Base-by-base conservation (phyloP, 2,329 filamentous ascomycete genomes). In the Epichloe hybrida region DNA sequence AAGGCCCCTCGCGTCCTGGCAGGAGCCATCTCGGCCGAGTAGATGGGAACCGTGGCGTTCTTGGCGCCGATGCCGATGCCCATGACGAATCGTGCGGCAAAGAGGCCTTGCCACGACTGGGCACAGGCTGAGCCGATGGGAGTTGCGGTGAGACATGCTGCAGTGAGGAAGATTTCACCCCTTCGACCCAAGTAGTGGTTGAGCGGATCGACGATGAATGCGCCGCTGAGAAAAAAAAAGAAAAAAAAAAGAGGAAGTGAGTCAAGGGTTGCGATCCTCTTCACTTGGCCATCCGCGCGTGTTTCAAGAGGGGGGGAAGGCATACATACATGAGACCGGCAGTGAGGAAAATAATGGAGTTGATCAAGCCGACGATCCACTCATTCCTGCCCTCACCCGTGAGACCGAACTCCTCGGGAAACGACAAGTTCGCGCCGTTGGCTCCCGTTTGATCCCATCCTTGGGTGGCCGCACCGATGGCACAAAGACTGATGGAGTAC, bases 11-110 rank as follows among this genome's bases (percentile, higher is more conserved):
- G 76, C 48, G 86, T 79, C 1, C 71, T 61, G 1, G 83, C 78
- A 0, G 84, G 84, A 0, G 80, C 76, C 53, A 79, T 84, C 61
- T 88, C 85, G 1, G 85, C 84, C 0, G 83, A 81, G 59, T 86
- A 89, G 40, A 89, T 80, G 0, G 86, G 85, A 0, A 83, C 78
- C 0, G 73, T 79, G 1, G 74, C 74, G 20, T 77, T 76, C 62
- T 85, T 84, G 35, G 78, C 73, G 5, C 82, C 82, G 56, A 85
- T 83, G 0, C 79, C 82, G 34, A 88, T 76, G 0, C 84, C 84
- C 57, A 87, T 73, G 20, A 81, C 67, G 56, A 86, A 81, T 21
- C 84, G 76, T 9, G 79, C 79, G 40, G 80, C 70, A 52, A 88
- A 77, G 53, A 86, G 73, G 44, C 80, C 75, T 64, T 74, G 76